Evolutionary conservation across 768 basidiomycete species (phyloP), one percentile per base, ranked within the genome.

Genomic region (Calocybe cyanea): DNA sequence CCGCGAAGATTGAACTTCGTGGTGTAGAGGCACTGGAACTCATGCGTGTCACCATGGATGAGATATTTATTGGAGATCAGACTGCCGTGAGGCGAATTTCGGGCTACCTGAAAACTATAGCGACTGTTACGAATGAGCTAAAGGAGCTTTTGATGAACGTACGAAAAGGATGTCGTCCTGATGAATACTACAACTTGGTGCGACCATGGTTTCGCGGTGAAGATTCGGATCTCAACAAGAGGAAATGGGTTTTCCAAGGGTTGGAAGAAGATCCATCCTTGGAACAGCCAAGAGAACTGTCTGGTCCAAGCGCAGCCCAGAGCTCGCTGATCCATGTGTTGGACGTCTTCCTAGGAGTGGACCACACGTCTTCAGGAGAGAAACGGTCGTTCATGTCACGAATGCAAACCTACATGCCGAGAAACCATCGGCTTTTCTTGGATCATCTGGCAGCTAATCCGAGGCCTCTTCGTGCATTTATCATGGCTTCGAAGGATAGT

Each of bases 1-100:
- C 92, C 0, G 81, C 90, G 1, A 79, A 87, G 1, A 89, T 93
- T 57, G 94, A 97, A 62, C 74, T 95, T 14, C 76, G 79, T 19
- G 93, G 92, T 10, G 90, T 87, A 1, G 79, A 84, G 41, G 89
- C 86, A 0, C 80, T 97, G n/a, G 75, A 82, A 31, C 70, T 93
- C 42, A 94, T 96, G 88, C 80, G 86, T 2, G 67, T 75, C 2
- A 87, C 81, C 1, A 83, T 94, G 76, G 91, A 95, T 68, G 93
- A 95, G 62, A 73, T 83, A 21, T 94, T 92, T 72, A 78, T 94
- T 32, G 77, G 77, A 19, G 83, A 88, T 56, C 72, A 73, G 43
- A 76, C 80, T 6, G 82, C 84, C 36, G 63, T 80, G 38, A 74
- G 72, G 10, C 81, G 88, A 9, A 78, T 80, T 40, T 77, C 81